Evolutionary conservation across 768 basidiomycete species (phyloP), one percentile per base, ranked within the genome.

Genomic region (Kwoniella bestiolae): DNA sequence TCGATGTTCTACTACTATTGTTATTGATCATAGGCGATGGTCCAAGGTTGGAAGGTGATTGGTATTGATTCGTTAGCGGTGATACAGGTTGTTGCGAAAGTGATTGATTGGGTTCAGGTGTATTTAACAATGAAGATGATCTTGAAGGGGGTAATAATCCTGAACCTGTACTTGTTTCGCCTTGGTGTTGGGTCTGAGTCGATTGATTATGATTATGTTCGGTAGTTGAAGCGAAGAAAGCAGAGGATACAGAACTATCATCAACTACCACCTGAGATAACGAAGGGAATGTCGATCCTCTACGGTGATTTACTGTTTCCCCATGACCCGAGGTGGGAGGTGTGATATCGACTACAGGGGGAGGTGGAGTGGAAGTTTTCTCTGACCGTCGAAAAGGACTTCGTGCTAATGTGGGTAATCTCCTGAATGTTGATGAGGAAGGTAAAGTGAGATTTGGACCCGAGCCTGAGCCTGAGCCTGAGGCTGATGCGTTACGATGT

Each of bases 311-410:
- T 18, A 31, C 18, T 34, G 12, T 41, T 44, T 64, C 55, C 21
- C 12, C 29, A 1, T 38, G 12, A 28, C 26, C 31, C 11, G 18
- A 21, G 29, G 35, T 45, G 8, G 55, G 41, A 29, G 34, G 58
- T 9, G 57, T 49, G 12, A 53, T 34, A 35, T 60, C 57, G 47
- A 55, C 52, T 11, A 51, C 23, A 21, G 52, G n/a, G n/a, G n/a
- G 65, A 25, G 60, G 52, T 3, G 66, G 63, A 11, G 63, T 55
- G 1, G 69, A 60, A 32, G 47, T 55, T 32, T 70, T 70, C 41
- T 73, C 72, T 45, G 62, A 45, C 3, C 63, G 62, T 28, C 60
- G 31, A 32, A 73, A 73, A 8, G 72, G 68, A 55, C 61, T 70
- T 61, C 60, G 44, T 9, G 60, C 65, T 14, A 71, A 58, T 5